A percentile compares a stretch with the other conserved stretches of the same genome.
Evolutionary conservation across 2,329 filamentous ascomycete genomes (phyloP).

Genomic region (Thelonectria olida): DNA sequence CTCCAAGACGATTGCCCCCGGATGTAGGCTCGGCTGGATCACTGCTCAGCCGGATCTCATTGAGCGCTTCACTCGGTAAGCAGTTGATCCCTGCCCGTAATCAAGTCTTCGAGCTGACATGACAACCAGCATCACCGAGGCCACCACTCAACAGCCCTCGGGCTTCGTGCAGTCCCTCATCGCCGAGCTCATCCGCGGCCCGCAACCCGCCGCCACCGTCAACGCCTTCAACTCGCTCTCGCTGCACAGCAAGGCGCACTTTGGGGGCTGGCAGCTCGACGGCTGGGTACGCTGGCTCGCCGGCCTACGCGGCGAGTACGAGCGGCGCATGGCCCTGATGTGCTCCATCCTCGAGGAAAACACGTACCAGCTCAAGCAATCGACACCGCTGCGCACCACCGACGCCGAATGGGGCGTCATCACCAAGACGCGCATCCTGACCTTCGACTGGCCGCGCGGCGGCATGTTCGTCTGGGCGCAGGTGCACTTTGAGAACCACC

Average conservation of each 20-base stretch:
- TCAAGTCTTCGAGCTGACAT: slow-evolving; percentile 11
- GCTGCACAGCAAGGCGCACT: slow-evolving; percentile 56
- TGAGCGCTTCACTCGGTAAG: slow-evolving; percentile 68
- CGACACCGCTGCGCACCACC: slow-evolving; percentile 54
- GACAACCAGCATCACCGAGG: slow-evolving; percentile 73
- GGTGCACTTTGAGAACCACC: slow-evolving; percentile 77
- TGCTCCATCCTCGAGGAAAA: slow-evolving; percentile 76
- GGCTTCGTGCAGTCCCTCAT: slow-evolving; percentile 90
- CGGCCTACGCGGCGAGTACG: slow-evolving; percentile 84
- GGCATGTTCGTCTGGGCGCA: slow-evolving; percentile 94
- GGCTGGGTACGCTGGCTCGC: slow-evolving; percentile 94
- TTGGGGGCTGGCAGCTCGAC: slow-evolving; percentile 76
- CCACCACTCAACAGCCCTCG: slow-evolving; percentile 82
- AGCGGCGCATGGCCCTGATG: slow-evolving; percentile 85
- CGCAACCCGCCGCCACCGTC: slow-evolving; percentile 59
- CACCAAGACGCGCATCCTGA: slow-evolving; percentile 76
- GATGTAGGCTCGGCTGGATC: slow-evolving; percentile 90
- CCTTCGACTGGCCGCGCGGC: slow-evolving; percentile 81
- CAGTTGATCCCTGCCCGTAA: background rate
- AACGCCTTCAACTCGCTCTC: slow-evolving; percentile 55
- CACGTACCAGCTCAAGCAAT: slow-evolving; percentile 71
- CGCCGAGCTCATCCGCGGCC: slow-evolving; percentile 78
- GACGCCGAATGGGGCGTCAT: slow-evolving; percentile 78
- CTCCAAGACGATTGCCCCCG: slow-evolving; percentile 91
- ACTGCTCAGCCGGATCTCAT: slow-evolving; percentile 83